phyloP scores from a whole-genome alignment of 192 early-diverging fungal species.

The Nowakowskiella sp. region DNA sequence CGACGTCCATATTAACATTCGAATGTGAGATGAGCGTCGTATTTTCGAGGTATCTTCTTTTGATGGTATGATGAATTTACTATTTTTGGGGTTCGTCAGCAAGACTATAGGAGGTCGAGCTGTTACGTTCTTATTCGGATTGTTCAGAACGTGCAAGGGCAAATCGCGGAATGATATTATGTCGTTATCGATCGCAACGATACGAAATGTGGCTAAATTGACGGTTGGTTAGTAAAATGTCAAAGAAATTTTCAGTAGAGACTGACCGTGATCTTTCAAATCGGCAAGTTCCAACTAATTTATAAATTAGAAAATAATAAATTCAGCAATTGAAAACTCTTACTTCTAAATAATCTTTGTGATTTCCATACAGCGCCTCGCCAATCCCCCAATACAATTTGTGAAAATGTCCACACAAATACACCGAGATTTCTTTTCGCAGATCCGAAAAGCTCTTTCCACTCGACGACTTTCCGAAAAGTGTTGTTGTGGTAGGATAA shows the following conservation, averaged over 20 bases:
- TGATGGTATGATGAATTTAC: constrained; percentile 57
- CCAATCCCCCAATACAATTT: constrained; percentile 49
- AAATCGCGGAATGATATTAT: constrained; percentile 74
- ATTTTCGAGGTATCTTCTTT: constrained; percentile 67
- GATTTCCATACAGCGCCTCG: constrained; percentile 31
- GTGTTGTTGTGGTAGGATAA: constrained; percentile 74
- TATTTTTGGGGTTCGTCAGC: constrained; percentile 84
- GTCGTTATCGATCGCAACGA: constrained; percentile 82
- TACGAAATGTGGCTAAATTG: too few relatives aligned
- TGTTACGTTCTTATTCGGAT: constrained; percentile 26
- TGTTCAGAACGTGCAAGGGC: constrained; percentile 45
- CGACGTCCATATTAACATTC: constrained; percentile 67
- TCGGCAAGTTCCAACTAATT: constrained; percentile 78
- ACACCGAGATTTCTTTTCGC: constrained; percentile 56
- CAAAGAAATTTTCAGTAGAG: too few relatives aligned
- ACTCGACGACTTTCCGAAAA: constrained; percentile 58
- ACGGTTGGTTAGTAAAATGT: too few relatives aligned
- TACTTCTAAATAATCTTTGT: constrained; percentile 15
- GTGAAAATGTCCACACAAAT: constrained; percentile 84
- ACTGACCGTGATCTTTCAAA: constrained; percentile 82
- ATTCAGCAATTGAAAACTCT: background rate
- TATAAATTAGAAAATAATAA: constrained; percentile 27
- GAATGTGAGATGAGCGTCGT: constrained; percentile 55
- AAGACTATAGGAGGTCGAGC: constrained; percentile 60
- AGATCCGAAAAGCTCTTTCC: constrained; percentile 54